phyloP scores from a whole-genome alignment of 192 early-diverging fungal species.

The Rhizophlyctis rosea region DNA sequence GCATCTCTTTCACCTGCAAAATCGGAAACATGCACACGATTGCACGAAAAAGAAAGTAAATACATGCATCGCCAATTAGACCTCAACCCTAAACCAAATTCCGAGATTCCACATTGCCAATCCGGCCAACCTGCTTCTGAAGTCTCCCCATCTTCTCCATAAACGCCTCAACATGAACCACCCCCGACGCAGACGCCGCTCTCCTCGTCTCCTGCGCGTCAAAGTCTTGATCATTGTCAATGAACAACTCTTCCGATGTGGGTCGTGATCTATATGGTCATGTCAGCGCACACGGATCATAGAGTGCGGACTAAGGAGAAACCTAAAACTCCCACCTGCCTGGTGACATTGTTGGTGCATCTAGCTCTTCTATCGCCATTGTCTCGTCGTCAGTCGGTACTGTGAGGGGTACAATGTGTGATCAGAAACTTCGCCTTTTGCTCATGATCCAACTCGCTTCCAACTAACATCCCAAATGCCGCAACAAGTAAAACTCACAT shows the following conservation, averaged over 20 bases:
- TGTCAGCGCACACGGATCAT: background rate
- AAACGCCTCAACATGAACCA: background rate
- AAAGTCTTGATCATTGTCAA: background rate
- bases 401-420: too few relatives aligned
- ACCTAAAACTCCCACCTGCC: too few relatives aligned
- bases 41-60: too few relatives aligned
- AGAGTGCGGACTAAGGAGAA: too few relatives aligned
- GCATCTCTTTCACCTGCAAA: conserved; percentile 1
- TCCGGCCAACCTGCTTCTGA: background rate
- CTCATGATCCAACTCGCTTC: too few relatives aligned
- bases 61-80: background rate
- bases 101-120: background rate
- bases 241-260: background rate
- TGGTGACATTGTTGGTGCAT: too few relatives aligned
- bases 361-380: too few relatives aligned
- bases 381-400: too few relatives aligned
- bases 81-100: background rate
- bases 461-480: too few relatives aligned
- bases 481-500: too few relatives aligned
- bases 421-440: too few relatives aligned
- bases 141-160: background rate
- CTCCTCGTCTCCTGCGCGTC: background rate
- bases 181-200: background rate
- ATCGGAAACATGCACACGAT: too few relatives aligned
- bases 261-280: background rate